Conservation (phyloP, 768 basidiomycete genomes). For the Lentinula raphanica region DNA sequence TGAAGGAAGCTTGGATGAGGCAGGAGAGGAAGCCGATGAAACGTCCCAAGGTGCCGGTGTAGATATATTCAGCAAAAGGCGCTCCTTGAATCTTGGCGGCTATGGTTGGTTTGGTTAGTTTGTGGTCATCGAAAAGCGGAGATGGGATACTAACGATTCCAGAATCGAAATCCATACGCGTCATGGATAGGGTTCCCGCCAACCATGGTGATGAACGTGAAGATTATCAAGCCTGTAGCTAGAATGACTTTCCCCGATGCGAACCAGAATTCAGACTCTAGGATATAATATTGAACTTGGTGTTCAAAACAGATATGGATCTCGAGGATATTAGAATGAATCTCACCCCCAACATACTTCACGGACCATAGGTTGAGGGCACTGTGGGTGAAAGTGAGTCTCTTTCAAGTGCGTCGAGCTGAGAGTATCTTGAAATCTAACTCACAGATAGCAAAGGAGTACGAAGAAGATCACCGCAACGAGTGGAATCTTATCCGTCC, state of each 20-base stretch:
- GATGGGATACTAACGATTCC: conserved; percentile 35
- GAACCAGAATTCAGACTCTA: conserved; percentile 55
- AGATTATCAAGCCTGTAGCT: conserved; percentile 41
- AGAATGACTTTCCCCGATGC: conserved; percentile 46
- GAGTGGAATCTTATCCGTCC: conserved; percentile 47
- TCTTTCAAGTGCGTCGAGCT: too few species aligned
- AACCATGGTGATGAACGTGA: conserved; percentile 57
- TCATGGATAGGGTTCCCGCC: conserved; percentile 55
- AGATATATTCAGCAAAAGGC: conserved; percentile 54
- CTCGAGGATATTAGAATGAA: neutral
- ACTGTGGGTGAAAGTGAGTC: conserved; percentile 22
- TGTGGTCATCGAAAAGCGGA: neutral
- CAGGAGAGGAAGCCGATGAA: conserved; percentile 64
- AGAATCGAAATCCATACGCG: conserved; percentile 49
- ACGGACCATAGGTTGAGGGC: conserved; percentile 44
- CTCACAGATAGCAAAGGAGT: conserved; percentile 37
- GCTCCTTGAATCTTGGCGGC: conserved; percentile 41
- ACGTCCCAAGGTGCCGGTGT: conserved; percentile 47
- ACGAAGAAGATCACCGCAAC: conserved; percentile 42
- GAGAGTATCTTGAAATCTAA: too few species aligned
- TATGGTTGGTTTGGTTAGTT: conserved; percentile 11
- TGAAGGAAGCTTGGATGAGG: conserved; percentile 57
- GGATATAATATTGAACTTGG: neutral
- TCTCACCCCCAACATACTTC: conserved; percentile 42
- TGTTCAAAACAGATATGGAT: neutral